Conservation (phyloP, 1,284 basidiomycete genomes). For the Heterobasidion occidentale region DNA sequence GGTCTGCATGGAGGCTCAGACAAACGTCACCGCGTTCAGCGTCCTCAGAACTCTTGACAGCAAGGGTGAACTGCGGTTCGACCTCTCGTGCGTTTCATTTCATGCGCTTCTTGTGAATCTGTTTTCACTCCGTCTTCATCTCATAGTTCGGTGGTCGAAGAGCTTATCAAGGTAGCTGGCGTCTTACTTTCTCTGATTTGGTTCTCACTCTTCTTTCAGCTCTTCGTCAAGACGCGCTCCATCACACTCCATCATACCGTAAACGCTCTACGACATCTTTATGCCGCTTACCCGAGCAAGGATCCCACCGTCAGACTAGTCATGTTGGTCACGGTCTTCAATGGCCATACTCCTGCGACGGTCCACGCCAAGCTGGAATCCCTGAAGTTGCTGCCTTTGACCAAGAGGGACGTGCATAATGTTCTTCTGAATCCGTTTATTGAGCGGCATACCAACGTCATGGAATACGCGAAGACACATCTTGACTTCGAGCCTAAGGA, state of each 20-base stretch:
- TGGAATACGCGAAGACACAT: conserved; percentile 45
- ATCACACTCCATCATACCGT: conserved; percentile 42
- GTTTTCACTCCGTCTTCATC: background rate
- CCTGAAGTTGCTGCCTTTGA: conserved; percentile 46
- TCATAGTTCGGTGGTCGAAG: conserved; percentile 8
- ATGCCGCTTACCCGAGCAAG: conserved; percentile 52
- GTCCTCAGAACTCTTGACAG: conserved; percentile 60
- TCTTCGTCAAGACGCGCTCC: conserved; percentile 60
- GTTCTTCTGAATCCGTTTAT: conserved; percentile 63
- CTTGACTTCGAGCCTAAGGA: conserved; percentile 34
- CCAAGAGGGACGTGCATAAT: conserved; percentile 48
- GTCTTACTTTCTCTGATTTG: conserved; percentile 1
- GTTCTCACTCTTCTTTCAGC: conserved; percentile 27
- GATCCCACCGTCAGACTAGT: conserved; percentile 57
- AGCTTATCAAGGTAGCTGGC: conserved; percentile 14
- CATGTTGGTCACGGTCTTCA: conserved; percentile 55
- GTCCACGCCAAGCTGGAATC: conserved; percentile 34
- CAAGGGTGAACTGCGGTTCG: conserved; percentile 51
- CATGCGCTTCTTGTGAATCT: background rate
- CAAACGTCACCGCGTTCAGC: conserved; percentile 56
- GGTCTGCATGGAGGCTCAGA: conserved; percentile 68
- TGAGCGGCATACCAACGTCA: conserved; percentile 42
- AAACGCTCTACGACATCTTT: conserved; percentile 49
- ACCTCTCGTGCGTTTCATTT: conserved; percentile 35
- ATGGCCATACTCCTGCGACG: conserved; percentile 33